Conservation (phyloP, 148 eudicot genomes). For the Hydrangea macrophylla region DNA sequence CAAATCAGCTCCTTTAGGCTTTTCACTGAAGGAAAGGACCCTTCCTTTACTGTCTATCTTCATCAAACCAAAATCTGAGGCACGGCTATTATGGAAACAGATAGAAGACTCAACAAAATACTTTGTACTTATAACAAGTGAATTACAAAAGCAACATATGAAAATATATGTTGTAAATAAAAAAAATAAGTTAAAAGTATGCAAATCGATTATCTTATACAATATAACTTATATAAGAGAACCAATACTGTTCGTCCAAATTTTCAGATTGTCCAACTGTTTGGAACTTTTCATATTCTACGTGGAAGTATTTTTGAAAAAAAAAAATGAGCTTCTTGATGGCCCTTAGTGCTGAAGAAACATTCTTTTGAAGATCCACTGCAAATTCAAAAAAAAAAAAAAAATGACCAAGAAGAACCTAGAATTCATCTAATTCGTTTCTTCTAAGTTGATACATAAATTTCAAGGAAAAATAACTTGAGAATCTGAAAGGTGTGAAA, state of each 20-base stretch:
- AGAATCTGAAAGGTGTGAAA: not conserved
- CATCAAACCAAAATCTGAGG: conserved; percentile 97
- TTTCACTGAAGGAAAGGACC: conserved; percentile 74
- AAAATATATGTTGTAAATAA: too few relatives aligned
- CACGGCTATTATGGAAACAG: conserved; percentile 61
- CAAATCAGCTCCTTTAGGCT: conserved; percentile 86
- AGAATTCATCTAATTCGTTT: not conserved
- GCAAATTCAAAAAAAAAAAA: too few relatives aligned
- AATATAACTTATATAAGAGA: too few relatives aligned
- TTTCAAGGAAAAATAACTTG: not conserved
- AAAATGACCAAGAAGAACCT: not conserved
- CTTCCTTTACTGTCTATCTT: conserved; percentile 86
- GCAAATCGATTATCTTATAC: too few relatives aligned
- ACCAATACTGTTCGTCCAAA: too few relatives aligned
- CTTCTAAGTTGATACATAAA: not conserved
- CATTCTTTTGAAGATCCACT: too few relatives aligned
- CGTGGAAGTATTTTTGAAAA: not conserved
- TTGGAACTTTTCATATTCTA: not conserved
- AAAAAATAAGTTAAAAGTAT: too few relatives aligned
- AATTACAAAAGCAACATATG: too few relatives aligned
- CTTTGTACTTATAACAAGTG: not conserved
- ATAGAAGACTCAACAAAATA: conserved; percentile 1
- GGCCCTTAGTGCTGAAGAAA: too few relatives aligned
- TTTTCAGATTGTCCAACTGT: not conserved
- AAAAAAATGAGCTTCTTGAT: not conserved